Evolutionary conservation across 140 eudicot species (phyloP), one percentile per base, ranked within the genome.

Genomic region (Flaveria floridana): DNA sequence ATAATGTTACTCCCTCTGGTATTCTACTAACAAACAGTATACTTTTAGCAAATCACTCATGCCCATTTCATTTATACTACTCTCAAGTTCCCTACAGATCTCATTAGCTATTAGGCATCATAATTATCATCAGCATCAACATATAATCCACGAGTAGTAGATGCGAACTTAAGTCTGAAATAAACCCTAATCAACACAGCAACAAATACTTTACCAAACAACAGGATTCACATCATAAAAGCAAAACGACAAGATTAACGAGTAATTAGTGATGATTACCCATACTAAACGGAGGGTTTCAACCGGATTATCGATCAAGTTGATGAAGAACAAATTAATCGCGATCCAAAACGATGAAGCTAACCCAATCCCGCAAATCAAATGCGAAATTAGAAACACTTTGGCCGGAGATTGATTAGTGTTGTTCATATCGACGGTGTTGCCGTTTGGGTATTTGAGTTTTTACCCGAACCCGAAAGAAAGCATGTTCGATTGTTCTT

Each of bases 301-400:
- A 65, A 37, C 28, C 4, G 70, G 70, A 7, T 65, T 14, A 6
- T 65, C 26, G 70, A 65, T 65, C 28, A 65, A 65, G 3, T 16
- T 83, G 64, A 84, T 55, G 34, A 86, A 84, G 71, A 79, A 86
- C 6, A 92, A 65, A 68, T 82, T 70, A 48, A 2, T 42, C 16
- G 92, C 84, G 3, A 83, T 52, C 90, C 86, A 87, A 77, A 84
- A 81, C 18, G 92, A 84, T 64, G 82, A 80, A 28, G 86, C 89
- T 82, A 92, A 77, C 19, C 91, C 92, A 19, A 86, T 80, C 21
- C 82, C 89, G 55, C 91, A 86, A 9, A 80, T 41, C 30, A 72
- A 67, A 79, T 87, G 96, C 56, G 83, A 66, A 30, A 30, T 30
- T 14, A 74, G 8, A 28, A 92, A 52, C 26, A 81, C 62, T 74